These are phyloP conservation scores for Sporothrix humicola DNA, from an alignment of 2,329 filamentous ascomycete genomes.

Conservation along the genomic window DNA sequence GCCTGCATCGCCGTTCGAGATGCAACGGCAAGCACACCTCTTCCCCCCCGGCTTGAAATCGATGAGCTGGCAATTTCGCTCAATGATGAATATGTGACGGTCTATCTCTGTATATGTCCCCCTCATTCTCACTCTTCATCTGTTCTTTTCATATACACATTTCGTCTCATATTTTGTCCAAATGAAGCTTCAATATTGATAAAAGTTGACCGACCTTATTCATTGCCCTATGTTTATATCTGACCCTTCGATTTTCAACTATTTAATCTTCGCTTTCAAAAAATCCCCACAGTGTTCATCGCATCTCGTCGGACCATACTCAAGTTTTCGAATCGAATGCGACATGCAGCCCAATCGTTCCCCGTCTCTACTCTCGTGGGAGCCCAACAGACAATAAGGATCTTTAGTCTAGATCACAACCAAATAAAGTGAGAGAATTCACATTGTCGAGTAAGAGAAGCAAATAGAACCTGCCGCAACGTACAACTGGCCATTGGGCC, in stretches of 20 bases:
- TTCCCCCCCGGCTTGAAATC: not conserved
- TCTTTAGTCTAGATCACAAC: not conserved
- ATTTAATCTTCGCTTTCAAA: not conserved
- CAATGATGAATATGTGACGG: not conserved
- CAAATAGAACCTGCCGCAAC: not conserved
- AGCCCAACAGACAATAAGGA: conserved; percentile 24
- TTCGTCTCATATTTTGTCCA: not conserved
- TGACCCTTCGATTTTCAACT: not conserved
- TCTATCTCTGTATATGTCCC: not conserved
- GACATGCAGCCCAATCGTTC: conserved; percentile 39
- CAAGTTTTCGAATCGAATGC: not conserved
- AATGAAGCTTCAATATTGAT: not conserved
- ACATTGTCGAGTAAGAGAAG: not conserved
- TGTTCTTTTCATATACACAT: not conserved
- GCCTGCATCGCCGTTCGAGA: not conserved
- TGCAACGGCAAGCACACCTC: not conserved
- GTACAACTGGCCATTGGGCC: conserved; percentile 24
- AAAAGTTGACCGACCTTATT: not conserved
- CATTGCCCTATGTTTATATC: not conserved
- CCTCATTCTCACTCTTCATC: not conserved
- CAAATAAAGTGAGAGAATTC: not conserved
- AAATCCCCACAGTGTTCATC: conserved; percentile 5
- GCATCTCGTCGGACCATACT: not conserved
- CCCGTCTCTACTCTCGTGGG: conserved; percentile 12
- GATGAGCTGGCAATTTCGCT: not conserved